Evolutionary conservation across 2,329 filamentous ascomycete species (phyloP).

Genomic region (Aspergillus thermomutatus): DNA sequence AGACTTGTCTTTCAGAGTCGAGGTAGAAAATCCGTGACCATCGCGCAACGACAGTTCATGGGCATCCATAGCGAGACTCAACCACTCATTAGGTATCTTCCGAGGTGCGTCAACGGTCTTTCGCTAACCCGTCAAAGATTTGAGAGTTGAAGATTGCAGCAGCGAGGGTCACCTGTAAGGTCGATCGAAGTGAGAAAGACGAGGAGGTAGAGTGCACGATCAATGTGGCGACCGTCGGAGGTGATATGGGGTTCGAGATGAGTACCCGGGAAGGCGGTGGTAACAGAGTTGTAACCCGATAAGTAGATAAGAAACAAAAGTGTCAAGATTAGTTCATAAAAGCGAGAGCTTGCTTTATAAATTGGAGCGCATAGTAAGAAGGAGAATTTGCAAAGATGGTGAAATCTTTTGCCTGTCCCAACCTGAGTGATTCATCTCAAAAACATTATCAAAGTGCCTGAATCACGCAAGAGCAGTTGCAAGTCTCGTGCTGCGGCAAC

Average conservation of each 20-base stretch:
- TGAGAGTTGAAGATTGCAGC: not conserved
- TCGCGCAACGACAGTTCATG: not conserved
- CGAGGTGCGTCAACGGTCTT: not conserved
- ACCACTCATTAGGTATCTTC: not conserved
- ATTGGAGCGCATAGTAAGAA: not conserved
- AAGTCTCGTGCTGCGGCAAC: slow-evolving; percentile 10
- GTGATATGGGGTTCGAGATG: not conserved
- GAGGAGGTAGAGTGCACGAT: not conserved
- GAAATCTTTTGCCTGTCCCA: not conserved
- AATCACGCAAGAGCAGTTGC: slow-evolving; percentile 18
- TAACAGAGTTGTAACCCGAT: not conserved
- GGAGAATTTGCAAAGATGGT: not conserved
- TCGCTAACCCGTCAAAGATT: not conserved
- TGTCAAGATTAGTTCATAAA: not conserved
- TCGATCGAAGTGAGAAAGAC: not conserved
- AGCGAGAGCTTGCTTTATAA: not conserved
- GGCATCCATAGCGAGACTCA: slow-evolving; percentile 3
- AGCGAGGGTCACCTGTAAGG: not conserved
- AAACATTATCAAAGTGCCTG: not conserved
- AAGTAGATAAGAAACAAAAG: not conserved
- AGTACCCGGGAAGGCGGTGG: not conserved
- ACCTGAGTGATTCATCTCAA: not conserved
- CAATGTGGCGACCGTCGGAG: not conserved
- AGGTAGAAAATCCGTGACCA: not conserved
- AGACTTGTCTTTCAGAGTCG: not conserved